Evolutionary conservation across 2,329 filamentous ascomycete species (phyloP), one percentile per base, ranked within the genome.

Genomic region (Xylariaceae sp.): DNA sequence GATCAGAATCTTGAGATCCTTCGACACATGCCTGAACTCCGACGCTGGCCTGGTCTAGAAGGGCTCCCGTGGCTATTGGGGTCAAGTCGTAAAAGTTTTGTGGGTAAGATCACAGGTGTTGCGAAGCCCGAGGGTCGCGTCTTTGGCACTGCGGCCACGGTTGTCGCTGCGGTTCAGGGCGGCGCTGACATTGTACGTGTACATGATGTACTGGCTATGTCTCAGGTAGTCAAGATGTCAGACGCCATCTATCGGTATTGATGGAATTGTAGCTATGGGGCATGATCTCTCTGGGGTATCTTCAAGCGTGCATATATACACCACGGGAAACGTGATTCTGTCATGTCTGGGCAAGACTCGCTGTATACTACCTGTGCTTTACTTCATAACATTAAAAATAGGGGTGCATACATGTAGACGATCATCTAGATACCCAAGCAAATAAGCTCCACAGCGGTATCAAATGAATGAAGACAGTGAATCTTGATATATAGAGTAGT

Each of bases 101-200:
- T 99, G 48, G 92, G 92, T 1, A 78, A 77, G 58, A 77, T 95
- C 31, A 96, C 91, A 0, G 89, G 87, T 0, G 87, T 90, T 1
- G 69, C 80, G 52, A 80, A 83, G 58, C 81, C 90, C 1, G 77
- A 75, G 53, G 81, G 90, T 59, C 79, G 92, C 54, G 76, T 79
- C 9, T 94, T 85, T 83, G 94, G 94, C 11, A 97, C 94, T 2
- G 91, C 90, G 11, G 90, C 89, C 11, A 89, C 90, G 0, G 87
- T 97, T 9, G 86, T 88, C 3, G 90, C 90, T 6, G 89, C 90
- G 41, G 79, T 99, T 30, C 82, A 86, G 53, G 89, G 89, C 6
- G 94, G 94, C 2, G 91, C 91, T 19, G 91, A 97, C 73, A 83
- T 99, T 51, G 85, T 97, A 41, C 78, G 94, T 45, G 90, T 99